Conservation (phyloP, 1,284 basidiomycete genomes). For the Pyrrhoderma lamaoense region DNA sequence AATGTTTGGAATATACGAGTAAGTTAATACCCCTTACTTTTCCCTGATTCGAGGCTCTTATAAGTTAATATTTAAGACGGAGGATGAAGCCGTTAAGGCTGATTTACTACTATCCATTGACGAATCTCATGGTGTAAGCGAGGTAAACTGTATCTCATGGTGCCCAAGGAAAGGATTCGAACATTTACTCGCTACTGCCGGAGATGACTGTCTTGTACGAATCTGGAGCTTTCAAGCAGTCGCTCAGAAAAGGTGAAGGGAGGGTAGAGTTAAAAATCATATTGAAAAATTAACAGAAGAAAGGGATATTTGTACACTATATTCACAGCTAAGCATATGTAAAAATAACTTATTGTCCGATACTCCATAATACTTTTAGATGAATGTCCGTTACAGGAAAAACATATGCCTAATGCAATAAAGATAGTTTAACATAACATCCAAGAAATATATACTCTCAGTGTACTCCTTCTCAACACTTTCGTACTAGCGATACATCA, state of each 20-base stretch:
- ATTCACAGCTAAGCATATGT: background rate
- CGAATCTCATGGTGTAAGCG: constrained; percentile 49
- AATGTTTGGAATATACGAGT: constrained; percentile 69
- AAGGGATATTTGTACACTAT: too few species aligned
- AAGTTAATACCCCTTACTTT: constrained; percentile 22
- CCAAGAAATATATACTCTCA: background rate
- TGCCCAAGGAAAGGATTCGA: constrained; percentile 56
- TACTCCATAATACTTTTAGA: background rate
- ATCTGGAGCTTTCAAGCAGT: constrained; percentile 45
- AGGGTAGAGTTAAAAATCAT: too few species aligned
- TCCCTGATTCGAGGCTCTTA: background rate
- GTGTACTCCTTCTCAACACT: too few species aligned
- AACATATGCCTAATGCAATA: background rate
- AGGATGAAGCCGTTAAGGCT: too few species aligned
- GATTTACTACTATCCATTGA: background rate
- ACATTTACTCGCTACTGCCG: constrained; percentile 66
- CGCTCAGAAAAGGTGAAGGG: too few species aligned
- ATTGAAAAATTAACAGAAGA: too few species aligned
- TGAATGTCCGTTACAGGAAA: background rate
- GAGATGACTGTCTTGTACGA: constrained; percentile 69
- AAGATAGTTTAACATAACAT: background rate
- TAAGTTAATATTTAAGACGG: too few species aligned
- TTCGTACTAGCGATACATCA: too few species aligned
- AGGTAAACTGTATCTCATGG: constrained; percentile 77
- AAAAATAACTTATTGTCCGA: background rate